Evolutionary conservation across 331 rosid species (phyloP).

Genomic region (Prunus yedoensis): DNA sequence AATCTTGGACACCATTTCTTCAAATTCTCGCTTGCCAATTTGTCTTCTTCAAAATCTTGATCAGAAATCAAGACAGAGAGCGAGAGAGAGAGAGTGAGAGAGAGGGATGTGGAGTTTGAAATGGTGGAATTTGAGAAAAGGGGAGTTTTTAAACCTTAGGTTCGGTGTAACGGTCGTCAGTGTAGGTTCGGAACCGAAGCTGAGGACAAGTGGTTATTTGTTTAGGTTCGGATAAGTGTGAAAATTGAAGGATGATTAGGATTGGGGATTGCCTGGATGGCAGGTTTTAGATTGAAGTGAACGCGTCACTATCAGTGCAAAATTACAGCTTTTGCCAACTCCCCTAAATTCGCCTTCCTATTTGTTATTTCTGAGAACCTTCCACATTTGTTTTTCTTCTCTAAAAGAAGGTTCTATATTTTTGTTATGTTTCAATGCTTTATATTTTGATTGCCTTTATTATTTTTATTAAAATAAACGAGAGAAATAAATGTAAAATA

Average conservation of each 20-base stretch:
- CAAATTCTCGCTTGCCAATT: background rate
- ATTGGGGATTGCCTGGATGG: background rate
- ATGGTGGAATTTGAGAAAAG: background rate
- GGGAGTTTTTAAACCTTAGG: slow-evolving; percentile 44
- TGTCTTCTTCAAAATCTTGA: background rate
- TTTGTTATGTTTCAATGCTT: too few species aligned
- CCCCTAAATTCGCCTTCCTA: background rate
- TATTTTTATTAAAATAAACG: too few species aligned
- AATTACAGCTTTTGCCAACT: background rate
- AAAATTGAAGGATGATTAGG: background rate
- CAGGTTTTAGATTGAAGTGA: background rate
- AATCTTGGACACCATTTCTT: slow-evolving; percentile 68
- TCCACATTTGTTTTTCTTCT: background rate
- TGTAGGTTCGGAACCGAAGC: slow-evolving; percentile 66
- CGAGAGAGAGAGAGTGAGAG: background rate
- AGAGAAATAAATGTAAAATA: too few species aligned
- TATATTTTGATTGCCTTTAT: too few species aligned
- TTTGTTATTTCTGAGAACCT: background rate
- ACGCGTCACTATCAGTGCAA: background rate
- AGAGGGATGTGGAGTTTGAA: background rate
- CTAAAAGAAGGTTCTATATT: too few species aligned
- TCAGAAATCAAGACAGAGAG: slow-evolving; percentile 2
- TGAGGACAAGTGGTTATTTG: background rate
- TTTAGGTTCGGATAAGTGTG: background rate
- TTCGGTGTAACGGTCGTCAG: slow-evolving; percentile 79